These are phyloP conservation scores for Blastomyces emzantsi DNA, from an alignment of 2,329 filamentous ascomycete species.

Conservation along the genomic window DNA sequence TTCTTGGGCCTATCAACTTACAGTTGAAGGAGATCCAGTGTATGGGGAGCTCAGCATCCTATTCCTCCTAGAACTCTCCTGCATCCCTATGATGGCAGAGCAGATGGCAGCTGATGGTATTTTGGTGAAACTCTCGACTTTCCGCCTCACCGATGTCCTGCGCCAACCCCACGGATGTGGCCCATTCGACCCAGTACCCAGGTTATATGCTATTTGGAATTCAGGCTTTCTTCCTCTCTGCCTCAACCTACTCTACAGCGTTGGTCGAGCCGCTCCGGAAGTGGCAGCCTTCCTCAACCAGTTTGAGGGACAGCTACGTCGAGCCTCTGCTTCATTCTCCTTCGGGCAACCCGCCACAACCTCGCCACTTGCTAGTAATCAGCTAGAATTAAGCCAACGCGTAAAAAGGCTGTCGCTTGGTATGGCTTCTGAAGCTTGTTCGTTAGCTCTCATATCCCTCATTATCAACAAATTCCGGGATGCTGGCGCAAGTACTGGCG, in stretches of 20 bases:
- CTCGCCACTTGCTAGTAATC: conserved; percentile 19
- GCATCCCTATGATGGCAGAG: conserved; percentile 71
- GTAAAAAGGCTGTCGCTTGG: conserved; percentile 57
- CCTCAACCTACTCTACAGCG: conserved; percentile 73
- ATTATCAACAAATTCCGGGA: conserved; percentile 60
- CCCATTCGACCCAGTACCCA: conserved; percentile 65
- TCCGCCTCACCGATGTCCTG: conserved; percentile 69
- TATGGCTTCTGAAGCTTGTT: conserved; percentile 68
- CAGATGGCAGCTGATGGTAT: conserved; percentile 82
- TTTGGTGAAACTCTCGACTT: conserved; percentile 67
- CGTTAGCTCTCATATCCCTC: conserved; percentile 63
- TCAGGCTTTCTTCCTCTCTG: conserved; percentile 80
- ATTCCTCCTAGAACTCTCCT: conserved; percentile 81
- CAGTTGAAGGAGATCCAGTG: conserved; percentile 69
- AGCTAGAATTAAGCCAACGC: conserved; percentile 24
- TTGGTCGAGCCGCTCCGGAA: conserved; percentile 74
- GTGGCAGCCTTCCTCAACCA: conserved; percentile 81
- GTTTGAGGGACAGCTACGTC: conserved; percentile 68
- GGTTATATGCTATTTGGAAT: conserved; percentile 84
- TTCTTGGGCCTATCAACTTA: conserved; percentile 83
- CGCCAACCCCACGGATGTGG: conserved; percentile 59
- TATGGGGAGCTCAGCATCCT: conserved; percentile 88
- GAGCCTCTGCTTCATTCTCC: conserved; percentile 64
- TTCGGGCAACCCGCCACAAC: conserved; percentile 37
- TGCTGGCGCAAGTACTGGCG: conserved; percentile 53